A percentile compares a stretch with the other conserved stretches of the same genome.
Evolutionary conservation across 768 basidiomycete species (phyloP).

Genomic region (Cyathus striatus): DNA sequence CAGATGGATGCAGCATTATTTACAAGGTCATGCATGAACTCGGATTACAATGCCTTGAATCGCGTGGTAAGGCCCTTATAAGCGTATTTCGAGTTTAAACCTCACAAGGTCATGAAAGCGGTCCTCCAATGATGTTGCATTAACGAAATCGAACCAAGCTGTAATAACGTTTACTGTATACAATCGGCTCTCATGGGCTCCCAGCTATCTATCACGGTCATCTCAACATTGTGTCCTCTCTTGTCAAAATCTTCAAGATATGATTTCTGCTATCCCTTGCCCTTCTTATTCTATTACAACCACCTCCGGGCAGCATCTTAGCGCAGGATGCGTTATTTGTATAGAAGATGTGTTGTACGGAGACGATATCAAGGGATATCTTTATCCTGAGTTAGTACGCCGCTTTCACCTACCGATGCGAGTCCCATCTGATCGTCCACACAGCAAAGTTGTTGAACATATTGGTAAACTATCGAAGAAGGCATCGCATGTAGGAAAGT

Average conservation of each 20-base stretch:
- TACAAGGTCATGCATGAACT: constrained; percentile 56
- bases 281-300: constrained; percentile 38
- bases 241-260: constrained; percentile 67
- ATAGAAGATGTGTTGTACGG: constrained; percentile 60
- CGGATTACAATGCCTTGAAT: constrained; percentile 59
- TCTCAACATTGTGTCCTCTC: constrained; percentile 69
- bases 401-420: constrained; percentile 2
- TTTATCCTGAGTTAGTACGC: constrained; percentile 48
- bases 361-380: constrained; percentile 37
- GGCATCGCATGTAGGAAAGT: constrained; percentile 27
- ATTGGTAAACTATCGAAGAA: constrained; percentile 26
- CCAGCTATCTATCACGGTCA: constrained; percentile 50
- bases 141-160: constrained; percentile 23
- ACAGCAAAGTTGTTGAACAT: constrained; percentile 44
- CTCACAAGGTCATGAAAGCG: constrained; percentile 12
- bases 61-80: constrained; percentile 25
- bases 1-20: constrained; percentile 51
- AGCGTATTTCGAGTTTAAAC: neutral
- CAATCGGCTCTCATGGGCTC: constrained; percentile 56
- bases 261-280: constrained; percentile 59
- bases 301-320: neutral
- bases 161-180: constrained; percentile 59
- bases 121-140: constrained; percentile 10
- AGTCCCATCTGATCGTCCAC: neutral
- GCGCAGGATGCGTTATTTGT: constrained; percentile 46